Base-by-base conservation (phyloP, 163 green algal species). In the Coccomyxa subellipsoidea region DNA sequence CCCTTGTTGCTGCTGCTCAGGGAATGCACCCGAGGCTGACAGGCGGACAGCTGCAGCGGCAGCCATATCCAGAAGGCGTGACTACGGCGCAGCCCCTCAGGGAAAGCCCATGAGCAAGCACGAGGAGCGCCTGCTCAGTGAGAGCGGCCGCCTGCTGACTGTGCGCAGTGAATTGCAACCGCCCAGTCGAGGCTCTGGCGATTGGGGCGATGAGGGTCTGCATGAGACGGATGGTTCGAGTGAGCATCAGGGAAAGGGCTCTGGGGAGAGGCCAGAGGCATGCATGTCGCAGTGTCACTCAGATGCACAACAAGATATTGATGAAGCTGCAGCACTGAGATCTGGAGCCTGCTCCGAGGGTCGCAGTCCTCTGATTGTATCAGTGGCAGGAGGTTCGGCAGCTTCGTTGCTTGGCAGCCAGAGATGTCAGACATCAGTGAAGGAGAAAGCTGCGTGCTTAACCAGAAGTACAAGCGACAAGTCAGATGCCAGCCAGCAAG, bases 121-220 rank as follows among this genome's bases (percentile, higher is more conserved):
- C 2, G 36, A 69, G 0, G 85, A 89, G 80, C 76, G 85, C 27
- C 39, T 54, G 21, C 53, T 89, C 80, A 69, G 85, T 0, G 83
- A 89, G 47, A 59, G 47, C 47, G 47, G 47, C 47, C 47, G 47
- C 47, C 47, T 59, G 0, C 47, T 59, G 21, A 18, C 47, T 1
- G 21, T 59, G 47, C 47, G 15, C 21, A 18, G 15, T 7, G 47
- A 59, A 59, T 12, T 18, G 15, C 47, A 59, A 18, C 47, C 1
- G 23, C 47, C 23, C 47, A 59, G 47, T 18, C 21, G 47, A 18
- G 47, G 47, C 47, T 59, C 47, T 21, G 47, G 47, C 21, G 4
- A 59, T 59, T 59, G 47, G 21, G 5, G 47, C 47, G 47, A 12
- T 59, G 47, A 10, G 40, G 40, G 10, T 10, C 10, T 23, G 8